Evolutionary conservation across 2,329 filamentous ascomycete genomes (phyloP), one percentile per base, ranked within the genome.

Genomic region (Blastomyces percursus): DNA sequence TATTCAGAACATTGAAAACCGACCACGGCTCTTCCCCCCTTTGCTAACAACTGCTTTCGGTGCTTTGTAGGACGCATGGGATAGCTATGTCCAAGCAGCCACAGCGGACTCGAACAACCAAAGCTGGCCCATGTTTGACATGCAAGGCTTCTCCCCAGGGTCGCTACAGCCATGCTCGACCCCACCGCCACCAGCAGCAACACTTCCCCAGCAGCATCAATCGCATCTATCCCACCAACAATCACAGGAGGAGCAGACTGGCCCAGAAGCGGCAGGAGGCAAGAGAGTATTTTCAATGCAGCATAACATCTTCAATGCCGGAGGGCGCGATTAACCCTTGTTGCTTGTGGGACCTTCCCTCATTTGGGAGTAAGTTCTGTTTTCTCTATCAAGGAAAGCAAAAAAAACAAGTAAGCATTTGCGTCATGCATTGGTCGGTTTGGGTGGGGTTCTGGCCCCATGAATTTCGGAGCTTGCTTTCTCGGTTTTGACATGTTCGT

Each of bases 11-110:
- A 19, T 12, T 19, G 38, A 48, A 59, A 30, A n/a, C 9, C 42
- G 27, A n/a, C 21, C 44, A 48, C 6, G 19, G 1, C 44, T 1
- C 44, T 21, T 21, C 6, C 11, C 19, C 44, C 42, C n/a, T 5
- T 5, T 56, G 32, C 44, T 35, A 46, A 50, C 32, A 58, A 1
- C 7, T 6, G 32, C 56, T 42, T 52, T 55, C 21, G 48, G 61
- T 59, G 56, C 21, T 61, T 42, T 60, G 66, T 66, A 86, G 84
- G 83, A 87, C 65, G 84, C 85, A 35, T 88, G 85, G 85, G 86
- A 89, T 70, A 83, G 80, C 7, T 88, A 87, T 67, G 83, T 88
- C 57, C 85, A 88, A 71, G 84, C 82, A 60, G 79, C 82, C 6
- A 78, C 71, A 7, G 66, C 79, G 42, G 78, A 80, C 57, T 69